A percentile compares a stretch with the other conserved stretches of the same genome.
Evolutionary conservation across 495 filamentous ascomycete genomes (phyloP).

Genomic region (Xeromyces bisporus): DNA sequence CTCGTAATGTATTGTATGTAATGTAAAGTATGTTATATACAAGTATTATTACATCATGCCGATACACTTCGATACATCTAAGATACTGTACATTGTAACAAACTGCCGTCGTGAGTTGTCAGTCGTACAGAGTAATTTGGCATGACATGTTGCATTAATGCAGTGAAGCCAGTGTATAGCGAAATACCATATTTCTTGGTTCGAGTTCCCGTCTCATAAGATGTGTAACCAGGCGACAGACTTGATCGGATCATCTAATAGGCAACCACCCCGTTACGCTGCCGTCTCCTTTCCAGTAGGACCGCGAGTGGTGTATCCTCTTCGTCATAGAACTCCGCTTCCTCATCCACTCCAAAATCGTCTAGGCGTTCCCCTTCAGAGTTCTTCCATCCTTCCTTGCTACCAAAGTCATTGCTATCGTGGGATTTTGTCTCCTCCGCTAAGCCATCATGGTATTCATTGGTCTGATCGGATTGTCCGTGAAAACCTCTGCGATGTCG

Average conservation of each 20-base stretch:
- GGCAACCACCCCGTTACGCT: background rate
- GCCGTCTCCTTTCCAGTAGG: slow-evolving; percentile 12
- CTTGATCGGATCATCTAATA: background rate
- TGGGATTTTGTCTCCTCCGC: slow-evolving; percentile 5
- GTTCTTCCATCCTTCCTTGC: slow-evolving; percentile 61
- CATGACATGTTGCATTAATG: slow-evolving; percentile 38
- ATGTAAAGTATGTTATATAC: no score
- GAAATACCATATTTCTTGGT: slow-evolving; percentile 30
- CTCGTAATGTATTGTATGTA: no score
- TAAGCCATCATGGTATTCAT: slow-evolving; percentile 17
- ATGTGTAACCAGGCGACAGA: no score
- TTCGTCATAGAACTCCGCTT: slow-evolving; percentile 58
- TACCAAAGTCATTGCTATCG: slow-evolving; percentile 20
- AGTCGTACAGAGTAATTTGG: slow-evolving; percentile 39
- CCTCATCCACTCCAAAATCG: slow-evolving; percentile 86
- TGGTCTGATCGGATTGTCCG: slow-evolving; percentile 20
- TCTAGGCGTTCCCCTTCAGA: slow-evolving; percentile 68
- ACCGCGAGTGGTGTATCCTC: slow-evolving; percentile 61
- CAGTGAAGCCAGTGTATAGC: slow-evolving; percentile 32
- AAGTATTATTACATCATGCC: no score
- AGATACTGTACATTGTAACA: no score
- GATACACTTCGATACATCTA: no score
- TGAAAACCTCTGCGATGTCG: slow-evolving; percentile 35
- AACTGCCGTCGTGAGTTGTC: no score
- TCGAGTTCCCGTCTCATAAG: background rate